Evolutionary conservation across 1,139 yeast genomes (phyloP).

Genomic region (Lodderomyces oxycetoniae): DNA sequence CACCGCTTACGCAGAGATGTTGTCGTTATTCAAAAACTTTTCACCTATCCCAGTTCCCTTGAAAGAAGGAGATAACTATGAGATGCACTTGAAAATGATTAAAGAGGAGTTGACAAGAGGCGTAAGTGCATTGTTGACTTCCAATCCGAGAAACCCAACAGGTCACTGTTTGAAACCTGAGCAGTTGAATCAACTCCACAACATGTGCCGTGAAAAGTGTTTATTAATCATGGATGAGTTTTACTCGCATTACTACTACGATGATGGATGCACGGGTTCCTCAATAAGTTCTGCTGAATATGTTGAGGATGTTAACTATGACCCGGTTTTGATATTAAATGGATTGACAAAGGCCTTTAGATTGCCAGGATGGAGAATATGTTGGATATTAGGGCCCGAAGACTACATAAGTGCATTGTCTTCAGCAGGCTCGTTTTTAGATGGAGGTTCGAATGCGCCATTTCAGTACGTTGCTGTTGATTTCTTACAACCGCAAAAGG

Average conservation of each 20-base stretch:
- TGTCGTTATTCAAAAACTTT: slow-evolving; percentile 60
- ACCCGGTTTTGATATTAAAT: slow-evolving; percentile 60
- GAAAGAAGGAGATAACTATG: slow-evolving; percentile 56
- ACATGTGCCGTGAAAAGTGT: slow-evolving; percentile 54
- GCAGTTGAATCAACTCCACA: slow-evolving; percentile 51
- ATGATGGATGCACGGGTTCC: slow-evolving; percentile 54
- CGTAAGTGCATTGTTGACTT: slow-evolving; percentile 56
- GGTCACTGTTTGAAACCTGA: slow-evolving; percentile 53
- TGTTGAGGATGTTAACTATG: slow-evolving; percentile 55
- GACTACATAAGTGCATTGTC: slow-evolving; percentile 55
- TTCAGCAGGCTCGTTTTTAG: slow-evolving; percentile 61
- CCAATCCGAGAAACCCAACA: slow-evolving; percentile 67
- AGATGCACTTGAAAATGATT: slow-evolving; percentile 53
- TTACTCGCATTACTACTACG: slow-evolving; percentile 60
- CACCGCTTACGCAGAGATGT: slow-evolving; percentile 71
- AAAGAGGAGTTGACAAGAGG: slow-evolving; percentile 57
- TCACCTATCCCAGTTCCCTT: slow-evolving; percentile 67
- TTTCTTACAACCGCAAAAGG: slow-evolving; percentile 50
- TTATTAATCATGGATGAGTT: slow-evolving; percentile 66
- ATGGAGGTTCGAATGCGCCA: slow-evolving; percentile 65
- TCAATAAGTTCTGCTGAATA: slow-evolving; percentile 53
- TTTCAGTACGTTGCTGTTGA: slow-evolving; percentile 62
- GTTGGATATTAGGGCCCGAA: slow-evolving; percentile 68
- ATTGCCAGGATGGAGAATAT: slow-evolving; percentile 67
- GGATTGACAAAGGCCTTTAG: slow-evolving; percentile 65